Evolutionary conservation across 2,329 filamentous ascomycete genomes (phyloP).

Genomic region (Aulographum hederae): DNA sequence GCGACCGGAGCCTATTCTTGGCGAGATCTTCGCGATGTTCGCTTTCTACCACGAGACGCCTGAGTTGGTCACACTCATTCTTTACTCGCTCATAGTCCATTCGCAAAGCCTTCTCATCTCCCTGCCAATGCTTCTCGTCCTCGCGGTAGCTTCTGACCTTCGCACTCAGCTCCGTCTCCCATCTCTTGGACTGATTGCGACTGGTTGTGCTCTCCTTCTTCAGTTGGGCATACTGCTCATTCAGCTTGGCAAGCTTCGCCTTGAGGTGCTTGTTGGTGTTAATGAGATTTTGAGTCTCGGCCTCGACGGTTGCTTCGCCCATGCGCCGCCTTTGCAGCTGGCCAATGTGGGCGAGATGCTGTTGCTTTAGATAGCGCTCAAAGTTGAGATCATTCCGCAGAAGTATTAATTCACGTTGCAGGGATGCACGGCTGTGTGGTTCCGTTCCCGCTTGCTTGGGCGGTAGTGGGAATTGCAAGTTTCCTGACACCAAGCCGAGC

Average conservation of each 20-base stretch:
- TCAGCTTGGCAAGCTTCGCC: constrained; percentile 54
- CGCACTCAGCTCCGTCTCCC: constrained; percentile 51
- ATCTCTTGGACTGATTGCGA: constrained; percentile 56
- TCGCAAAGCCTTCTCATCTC: constrained; percentile 37
- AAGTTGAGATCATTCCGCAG: constrained; percentile 69
- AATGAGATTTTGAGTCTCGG: constrained; percentile 65
- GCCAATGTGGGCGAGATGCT: constrained; percentile 67
- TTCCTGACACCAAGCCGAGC: too few relatives aligned
- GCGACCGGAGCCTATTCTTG: constrained; percentile 44
- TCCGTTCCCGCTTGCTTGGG: background rate
- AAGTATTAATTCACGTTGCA: constrained; percentile 58
- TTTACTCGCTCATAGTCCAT: constrained; percentile 39
- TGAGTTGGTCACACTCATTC: constrained; percentile 45
- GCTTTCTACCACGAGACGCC: constrained; percentile 44
- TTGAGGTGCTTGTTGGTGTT: constrained; percentile 59
- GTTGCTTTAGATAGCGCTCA: constrained; percentile 67
- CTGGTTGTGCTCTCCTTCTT: constrained; percentile 57
- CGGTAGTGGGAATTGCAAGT: background rate
- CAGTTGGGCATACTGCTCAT: constrained; percentile 49
- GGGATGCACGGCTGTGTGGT: constrained; percentile 21
- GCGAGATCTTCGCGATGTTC: constrained; percentile 50
- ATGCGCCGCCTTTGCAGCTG: constrained; percentile 59
- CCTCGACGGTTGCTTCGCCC: constrained; percentile 59
- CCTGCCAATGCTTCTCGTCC: constrained; percentile 47
- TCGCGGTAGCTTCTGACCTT: constrained; percentile 51